phyloP scores from a whole-genome alignment of 805 yeast species.

The Pichia nanzhaoensis region DNA sequence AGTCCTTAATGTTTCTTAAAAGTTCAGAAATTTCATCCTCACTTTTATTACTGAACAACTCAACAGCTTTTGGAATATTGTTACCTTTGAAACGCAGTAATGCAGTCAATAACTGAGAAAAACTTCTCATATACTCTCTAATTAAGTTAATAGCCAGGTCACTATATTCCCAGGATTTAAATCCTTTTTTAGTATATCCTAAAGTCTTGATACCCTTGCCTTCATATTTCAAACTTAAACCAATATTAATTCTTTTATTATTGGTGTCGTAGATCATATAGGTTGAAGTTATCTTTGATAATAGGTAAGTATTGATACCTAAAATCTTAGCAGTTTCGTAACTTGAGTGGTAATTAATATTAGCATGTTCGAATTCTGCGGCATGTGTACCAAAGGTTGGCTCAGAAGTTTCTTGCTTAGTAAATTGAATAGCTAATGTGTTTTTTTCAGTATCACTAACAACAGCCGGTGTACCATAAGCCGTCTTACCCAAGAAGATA shows the following conservation, averaged over 20 bases:
- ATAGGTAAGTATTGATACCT: constrained; percentile 52
- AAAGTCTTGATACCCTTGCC: constrained; percentile 72
- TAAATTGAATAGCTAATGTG: constrained; percentile 45
- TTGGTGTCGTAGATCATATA: constrained; percentile 51
- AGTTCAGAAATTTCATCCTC: constrained; percentile 39
- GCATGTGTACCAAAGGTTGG: constrained; percentile 60
- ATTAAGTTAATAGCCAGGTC: constrained; percentile 64
- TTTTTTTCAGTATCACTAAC: constrained; percentile 49
- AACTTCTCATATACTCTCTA: constrained; percentile 50
- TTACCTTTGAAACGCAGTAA: constrained; percentile 21
- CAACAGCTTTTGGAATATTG: constrained; percentile 33
- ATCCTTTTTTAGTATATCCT: constrained; percentile 70
- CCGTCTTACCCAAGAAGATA: constrained; percentile 77
- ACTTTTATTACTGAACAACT: constrained; percentile 33
- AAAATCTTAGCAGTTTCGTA: constrained; percentile 55
- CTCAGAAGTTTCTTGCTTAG: constrained; percentile 44
- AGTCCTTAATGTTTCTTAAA: constrained; percentile 29
- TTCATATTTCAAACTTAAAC: constrained; percentile 80
- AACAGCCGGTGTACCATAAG: constrained; percentile 75
- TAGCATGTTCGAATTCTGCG: constrained; percentile 48
- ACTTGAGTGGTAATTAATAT: constrained; percentile 57
- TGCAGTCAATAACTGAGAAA: constrained; percentile 51
- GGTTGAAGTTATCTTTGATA: constrained; percentile 73
- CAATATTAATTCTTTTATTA: constrained; percentile 57
- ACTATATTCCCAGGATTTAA: constrained; percentile 77